Conservation (phyloP, 352 stramenopile genomes). For the Phytopythium ostracodes region DNA sequence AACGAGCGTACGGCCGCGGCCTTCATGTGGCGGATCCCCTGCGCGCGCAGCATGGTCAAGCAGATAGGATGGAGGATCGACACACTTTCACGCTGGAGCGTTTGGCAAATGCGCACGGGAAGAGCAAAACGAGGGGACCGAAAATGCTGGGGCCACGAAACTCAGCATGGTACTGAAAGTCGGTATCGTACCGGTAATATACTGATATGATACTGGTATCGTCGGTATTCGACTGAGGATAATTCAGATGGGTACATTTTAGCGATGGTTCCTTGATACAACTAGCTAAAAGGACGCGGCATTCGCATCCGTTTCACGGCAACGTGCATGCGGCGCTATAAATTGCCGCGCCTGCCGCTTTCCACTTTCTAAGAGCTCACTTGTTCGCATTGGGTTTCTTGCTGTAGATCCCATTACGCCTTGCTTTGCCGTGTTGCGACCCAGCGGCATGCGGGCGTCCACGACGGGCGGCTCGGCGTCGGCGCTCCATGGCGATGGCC, state of each 20-base stretch:
- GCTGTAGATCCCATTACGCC: too few relatives aligned
- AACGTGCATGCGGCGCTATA: too few relatives aligned
- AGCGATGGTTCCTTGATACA: not conserved
- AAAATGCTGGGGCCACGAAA: not conserved
- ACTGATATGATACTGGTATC: conserved; percentile 17
- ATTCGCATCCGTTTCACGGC: too few relatives aligned
- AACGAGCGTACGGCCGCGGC: conserved; percentile 31
- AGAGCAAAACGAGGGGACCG: not conserved
- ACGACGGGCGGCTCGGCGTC: not conserved
- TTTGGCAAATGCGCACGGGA: conserved; percentile 9
- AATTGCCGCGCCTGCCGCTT: too few relatives aligned
- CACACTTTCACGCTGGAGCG: conserved; percentile 14
- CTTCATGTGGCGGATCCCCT: conserved; percentile 14
- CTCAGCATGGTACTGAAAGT: not conserved
- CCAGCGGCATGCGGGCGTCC: conserved; percentile 3
- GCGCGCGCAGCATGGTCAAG: conserved; percentile 26
- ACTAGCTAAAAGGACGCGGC: too few relatives aligned
- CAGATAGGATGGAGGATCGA: not conserved
- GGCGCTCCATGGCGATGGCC: conserved; percentile 18
- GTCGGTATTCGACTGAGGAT: not conserved
- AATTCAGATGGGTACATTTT: not conserved
- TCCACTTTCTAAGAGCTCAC: too few relatives aligned
- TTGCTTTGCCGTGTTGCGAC: conserved; percentile 1
- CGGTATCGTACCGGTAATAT: conserved; percentile 2
- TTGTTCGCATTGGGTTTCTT: too few relatives aligned